These are phyloP conservation scores for Isoetes taiwanensis DNA, from an alignment of 75 land plant genomes.

Conservation along the genomic window DNA sequence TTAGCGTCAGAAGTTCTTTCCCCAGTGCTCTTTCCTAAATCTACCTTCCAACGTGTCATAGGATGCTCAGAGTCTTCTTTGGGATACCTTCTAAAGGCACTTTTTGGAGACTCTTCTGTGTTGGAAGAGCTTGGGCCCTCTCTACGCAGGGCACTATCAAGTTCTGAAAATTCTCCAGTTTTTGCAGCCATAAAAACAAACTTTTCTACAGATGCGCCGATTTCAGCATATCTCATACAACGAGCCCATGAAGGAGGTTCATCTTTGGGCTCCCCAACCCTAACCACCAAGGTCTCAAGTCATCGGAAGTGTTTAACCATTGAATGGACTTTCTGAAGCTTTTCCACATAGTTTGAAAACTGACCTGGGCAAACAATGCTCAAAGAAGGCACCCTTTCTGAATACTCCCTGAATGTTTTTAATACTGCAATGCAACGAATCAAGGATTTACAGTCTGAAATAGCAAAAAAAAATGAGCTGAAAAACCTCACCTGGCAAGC, in stretches of 20 bases:
- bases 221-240: slow-evolving; percentile 33
- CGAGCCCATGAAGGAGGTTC: slow-evolving; percentile 35
- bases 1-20: too few relatives aligned
- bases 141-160: slow-evolving; percentile 16
- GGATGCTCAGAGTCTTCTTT: too few relatives aligned
- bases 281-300: slow-evolving; percentile 16
- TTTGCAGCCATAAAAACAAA: slow-evolving; percentile 37
- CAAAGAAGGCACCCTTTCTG: slow-evolving; percentile 17
- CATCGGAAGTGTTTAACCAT: slow-evolving; percentile 20
- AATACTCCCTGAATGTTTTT: slow-evolving; percentile 13
- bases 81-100: too few relatives aligned
- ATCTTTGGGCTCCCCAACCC: slow-evolving; percentile 27
- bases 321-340: slow-evolving; percentile 13
- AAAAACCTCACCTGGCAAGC: slow-evolving; percentile 24
- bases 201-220: slow-evolving; percentile 28
- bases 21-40: too few relatives aligned
- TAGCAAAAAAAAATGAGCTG: slow-evolving; percentile 26
- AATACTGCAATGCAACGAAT: slow-evolving; percentile 33
- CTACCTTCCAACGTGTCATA: too few relatives aligned
- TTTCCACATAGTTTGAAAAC: slow-evolving; percentile 18
- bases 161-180: slow-evolving; percentile 28
- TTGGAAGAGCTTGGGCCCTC: too few relatives aligned
- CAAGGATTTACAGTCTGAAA: slow-evolving; percentile 26
- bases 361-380: slow-evolving; percentile 25
- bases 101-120: too few relatives aligned